phyloP scores from a whole-genome alignment of 31 red algal species.

The Porphyra umbilicalis region DNA sequence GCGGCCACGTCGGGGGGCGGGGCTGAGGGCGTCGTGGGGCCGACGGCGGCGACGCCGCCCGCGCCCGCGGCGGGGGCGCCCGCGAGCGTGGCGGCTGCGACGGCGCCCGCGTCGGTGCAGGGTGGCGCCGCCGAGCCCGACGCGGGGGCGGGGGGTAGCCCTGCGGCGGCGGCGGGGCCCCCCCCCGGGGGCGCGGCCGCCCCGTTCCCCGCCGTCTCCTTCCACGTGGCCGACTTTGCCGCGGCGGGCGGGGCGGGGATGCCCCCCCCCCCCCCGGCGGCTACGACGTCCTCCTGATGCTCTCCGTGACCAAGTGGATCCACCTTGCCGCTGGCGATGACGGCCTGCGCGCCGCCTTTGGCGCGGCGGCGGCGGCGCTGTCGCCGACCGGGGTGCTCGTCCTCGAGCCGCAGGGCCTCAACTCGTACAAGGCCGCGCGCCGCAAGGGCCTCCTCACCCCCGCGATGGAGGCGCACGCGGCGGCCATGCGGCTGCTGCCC shows the following conservation, averaged over 20 bases:
- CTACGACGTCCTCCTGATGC: constrained; percentile 58
- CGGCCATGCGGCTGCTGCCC: neutral
- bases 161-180: neutral
- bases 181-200: constrained; percentile 2
- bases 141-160: neutral
- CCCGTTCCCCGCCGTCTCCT: constrained; percentile 39
- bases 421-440: constrained; percentile 61
- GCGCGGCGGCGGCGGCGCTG: constrained; percentile 12
- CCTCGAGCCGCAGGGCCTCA: constrained; percentile 53
- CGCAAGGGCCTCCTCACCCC: constrained; percentile 5
- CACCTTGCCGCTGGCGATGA: constrained; percentile 58
- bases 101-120: no score
- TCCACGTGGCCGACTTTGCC: constrained; percentile 39
- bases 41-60: neutral
- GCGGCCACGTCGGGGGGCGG: neutral
- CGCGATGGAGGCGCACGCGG: neutral
- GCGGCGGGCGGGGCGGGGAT: constrained; percentile 6
- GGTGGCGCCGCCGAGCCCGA: no score
- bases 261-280: constrained; percentile 2
- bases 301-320: constrained; percentile 85
- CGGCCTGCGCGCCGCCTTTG: constrained; percentile 40
- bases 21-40: neutral
- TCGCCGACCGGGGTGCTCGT: constrained; percentile 51
- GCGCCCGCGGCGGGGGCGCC: neutral
- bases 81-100: neutral